Evolutionary conservation across 1,284 basidiomycete species (phyloP).

Genomic region (Leccinum subrobustum): DNA sequence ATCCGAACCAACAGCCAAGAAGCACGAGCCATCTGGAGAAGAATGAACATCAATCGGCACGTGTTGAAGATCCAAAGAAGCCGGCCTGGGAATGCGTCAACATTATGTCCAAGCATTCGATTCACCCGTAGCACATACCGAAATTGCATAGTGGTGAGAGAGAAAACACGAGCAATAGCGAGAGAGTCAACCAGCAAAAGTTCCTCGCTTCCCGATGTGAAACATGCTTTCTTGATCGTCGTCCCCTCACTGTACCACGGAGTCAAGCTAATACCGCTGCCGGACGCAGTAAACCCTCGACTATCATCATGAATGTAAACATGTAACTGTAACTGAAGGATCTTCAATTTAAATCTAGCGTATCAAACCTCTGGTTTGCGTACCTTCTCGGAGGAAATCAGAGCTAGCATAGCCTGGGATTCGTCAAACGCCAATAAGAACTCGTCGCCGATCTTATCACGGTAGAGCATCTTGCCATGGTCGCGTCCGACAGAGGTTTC

Average conservation of each 20-base stretch:
- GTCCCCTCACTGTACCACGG: slow-evolving; percentile 42
- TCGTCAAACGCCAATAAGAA: slow-evolving; percentile 51
- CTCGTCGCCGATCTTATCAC: slow-evolving; percentile 45
- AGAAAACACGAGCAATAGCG: slow-evolving; percentile 46
- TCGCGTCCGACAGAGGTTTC: slow-evolving; percentile 32
- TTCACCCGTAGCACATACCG: slow-evolving; percentile 35
- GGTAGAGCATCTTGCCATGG: slow-evolving; percentile 37
- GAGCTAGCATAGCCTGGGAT: slow-evolving; percentile 41
- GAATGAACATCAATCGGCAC: slow-evolving; percentile 39
- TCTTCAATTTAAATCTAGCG: slow-evolving; percentile 1
- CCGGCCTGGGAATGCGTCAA: slow-evolving; percentile 38
- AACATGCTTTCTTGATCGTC: slow-evolving; percentile 37
- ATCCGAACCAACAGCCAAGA: slow-evolving; percentile 36
- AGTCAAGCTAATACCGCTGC: slow-evolving; percentile 40
- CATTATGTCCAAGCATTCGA: not conserved
- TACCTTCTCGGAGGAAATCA: slow-evolving; percentile 45
- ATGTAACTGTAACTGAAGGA: slow-evolving; percentile 39
- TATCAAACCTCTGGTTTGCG: not conserved
- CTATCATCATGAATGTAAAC: slow-evolving; percentile 44
- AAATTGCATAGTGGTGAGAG: slow-evolving; percentile 52
- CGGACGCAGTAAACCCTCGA: slow-evolving; percentile 38
- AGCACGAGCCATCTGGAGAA: slow-evolving; percentile 55
- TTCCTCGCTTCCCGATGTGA: slow-evolving; percentile 49
- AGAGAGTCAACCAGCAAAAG: slow-evolving; percentile 47
- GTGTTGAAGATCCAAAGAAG: slow-evolving; percentile 39